Percentiles rank a stretch among this genome's conserved stretches.
These are phyloP conservation scores for Collybiopsis luxurians DNA, from an alignment of 768 basidiomycete species.

Conservation along the genomic window DNA sequence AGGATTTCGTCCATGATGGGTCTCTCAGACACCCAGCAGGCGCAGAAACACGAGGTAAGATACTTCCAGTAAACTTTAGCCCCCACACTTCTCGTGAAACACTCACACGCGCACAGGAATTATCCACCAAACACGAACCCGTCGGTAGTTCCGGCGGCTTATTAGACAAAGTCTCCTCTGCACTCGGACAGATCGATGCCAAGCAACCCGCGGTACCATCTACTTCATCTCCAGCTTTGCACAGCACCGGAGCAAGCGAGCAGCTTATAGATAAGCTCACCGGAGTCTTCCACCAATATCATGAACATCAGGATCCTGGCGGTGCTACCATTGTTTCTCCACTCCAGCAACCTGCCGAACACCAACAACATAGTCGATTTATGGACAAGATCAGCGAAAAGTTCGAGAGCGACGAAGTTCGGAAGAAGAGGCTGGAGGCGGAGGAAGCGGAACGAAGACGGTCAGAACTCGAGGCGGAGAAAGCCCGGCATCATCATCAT, in stretches of 20 bases:
- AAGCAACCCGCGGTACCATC: background rate
- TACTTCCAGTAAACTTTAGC: too few species aligned
- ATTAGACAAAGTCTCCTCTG: background rate
- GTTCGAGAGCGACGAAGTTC: background rate
- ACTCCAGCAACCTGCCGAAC: background rate
- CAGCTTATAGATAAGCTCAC: background rate
- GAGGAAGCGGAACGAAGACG: slow-evolving; percentile 11
- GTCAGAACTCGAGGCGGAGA: slow-evolving; percentile 2
- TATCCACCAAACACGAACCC: too few species aligned
- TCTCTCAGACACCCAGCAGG: background rate
- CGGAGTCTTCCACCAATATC: background rate
- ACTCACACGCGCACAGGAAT: too few species aligned
- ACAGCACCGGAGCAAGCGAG: background rate
- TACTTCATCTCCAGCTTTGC: background rate
- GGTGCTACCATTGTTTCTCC: background rate
- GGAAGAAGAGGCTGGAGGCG: background rate
- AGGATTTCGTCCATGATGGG: background rate
- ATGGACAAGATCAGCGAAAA: slow-evolving; percentile 9
- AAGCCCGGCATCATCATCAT: background rate
- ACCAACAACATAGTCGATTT: slow-evolving; percentile 12
- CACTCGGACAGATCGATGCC: background rate
- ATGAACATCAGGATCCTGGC: slow-evolving; percentile 11
- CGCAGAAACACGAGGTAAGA: background rate
- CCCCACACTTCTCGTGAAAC: too few species aligned
- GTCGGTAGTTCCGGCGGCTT: too few species aligned